phyloP scores from a whole-genome alignment of 306 rosid genomes.

The Pyrus communis region DNA sequence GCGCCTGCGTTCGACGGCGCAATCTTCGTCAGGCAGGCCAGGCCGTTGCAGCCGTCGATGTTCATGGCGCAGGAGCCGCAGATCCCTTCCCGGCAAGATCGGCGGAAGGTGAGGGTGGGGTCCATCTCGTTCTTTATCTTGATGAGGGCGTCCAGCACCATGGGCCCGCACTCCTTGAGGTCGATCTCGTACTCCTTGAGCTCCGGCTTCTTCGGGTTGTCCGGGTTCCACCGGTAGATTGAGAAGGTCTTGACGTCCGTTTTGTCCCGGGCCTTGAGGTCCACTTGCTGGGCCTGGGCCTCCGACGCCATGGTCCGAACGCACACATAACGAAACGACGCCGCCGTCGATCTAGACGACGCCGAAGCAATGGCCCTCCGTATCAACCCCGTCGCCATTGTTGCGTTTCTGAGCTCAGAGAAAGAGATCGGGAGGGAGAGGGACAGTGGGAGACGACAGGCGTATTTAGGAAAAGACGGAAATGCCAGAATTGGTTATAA shows the following conservation, averaged over 20 bases:
- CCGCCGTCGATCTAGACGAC: not conserved
- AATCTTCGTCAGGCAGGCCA: conserved; percentile 89
- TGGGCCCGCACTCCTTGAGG: conserved; percentile 93
- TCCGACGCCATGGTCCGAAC: conserved; percentile 60
- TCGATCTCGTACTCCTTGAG: conserved; percentile 67
- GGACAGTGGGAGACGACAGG: not conserved
- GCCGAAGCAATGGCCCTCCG: conserved; percentile 38
- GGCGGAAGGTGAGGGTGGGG: conserved; percentile 71
- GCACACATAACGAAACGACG: conserved; percentile 22
- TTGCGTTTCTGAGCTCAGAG: not conserved
- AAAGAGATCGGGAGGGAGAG: not conserved
- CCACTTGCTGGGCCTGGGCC: conserved; percentile 45
- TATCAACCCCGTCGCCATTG: conserved; percentile 65
- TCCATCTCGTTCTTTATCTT: conserved; percentile 93
- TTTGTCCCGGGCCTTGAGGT: conserved; percentile 26
- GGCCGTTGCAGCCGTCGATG: conserved; percentile 92
- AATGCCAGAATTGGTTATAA: conserved; percentile 4
- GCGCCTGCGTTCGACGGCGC: conserved; percentile 11
- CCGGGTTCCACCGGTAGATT: conserved; percentile 95
- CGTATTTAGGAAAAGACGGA: conserved; percentile 15
- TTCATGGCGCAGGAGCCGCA: conserved; percentile 99
- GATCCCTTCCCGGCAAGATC: conserved; percentile 93
- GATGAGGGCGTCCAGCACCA: conserved; percentile 92
- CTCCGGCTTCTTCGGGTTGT: conserved; percentile 65
- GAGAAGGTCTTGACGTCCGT: conserved; percentile 54